These are phyloP conservation scores for Arthrobotrys megalospora DNA, from an alignment of 2,329 filamentous ascomycete species.

Conservation along the genomic window DNA sequence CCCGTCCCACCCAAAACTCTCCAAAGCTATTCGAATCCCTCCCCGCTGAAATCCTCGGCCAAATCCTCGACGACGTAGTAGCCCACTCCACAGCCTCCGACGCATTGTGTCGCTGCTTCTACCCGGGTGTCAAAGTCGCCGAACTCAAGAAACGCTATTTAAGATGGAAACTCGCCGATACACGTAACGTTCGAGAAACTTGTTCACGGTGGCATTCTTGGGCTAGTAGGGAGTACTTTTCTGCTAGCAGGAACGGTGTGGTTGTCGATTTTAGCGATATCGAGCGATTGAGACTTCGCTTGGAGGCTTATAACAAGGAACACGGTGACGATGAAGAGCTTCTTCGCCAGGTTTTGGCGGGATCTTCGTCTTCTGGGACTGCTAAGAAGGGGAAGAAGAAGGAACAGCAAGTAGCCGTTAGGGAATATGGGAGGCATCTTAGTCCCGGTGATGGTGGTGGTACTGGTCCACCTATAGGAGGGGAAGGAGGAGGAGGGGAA, in stretches of 20 bases:
- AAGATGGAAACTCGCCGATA: slow-evolving; percentile 54
- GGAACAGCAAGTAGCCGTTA: neutral
- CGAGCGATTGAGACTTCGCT: slow-evolving; percentile 31
- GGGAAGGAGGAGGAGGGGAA: slow-evolving; percentile 2
- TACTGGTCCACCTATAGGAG: neutral
- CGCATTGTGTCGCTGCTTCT: slow-evolving; percentile 56
- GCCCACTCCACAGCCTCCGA: slow-evolving; percentile 42
- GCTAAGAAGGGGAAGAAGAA: neutral
- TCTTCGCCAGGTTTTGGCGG: slow-evolving; percentile 7
- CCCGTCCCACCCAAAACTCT: slow-evolving; percentile 53
- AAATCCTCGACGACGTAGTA: slow-evolving; percentile 58
- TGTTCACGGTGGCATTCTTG: slow-evolving; percentile 60
- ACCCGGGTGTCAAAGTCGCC: slow-evolving; percentile 53
- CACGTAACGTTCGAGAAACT: slow-evolving; percentile 42
- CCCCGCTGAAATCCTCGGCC: slow-evolving; percentile 50
- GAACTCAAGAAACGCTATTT: slow-evolving; percentile 55
- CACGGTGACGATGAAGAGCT: slow-evolving; percentile 50
- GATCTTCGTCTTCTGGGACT: slow-evolving; percentile 7
- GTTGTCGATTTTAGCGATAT: slow-evolving; percentile 60
- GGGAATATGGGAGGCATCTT: slow-evolving; percentile 12
- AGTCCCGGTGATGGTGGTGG: too few relatives aligned
- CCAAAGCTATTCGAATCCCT: slow-evolving; percentile 49
- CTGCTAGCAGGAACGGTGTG: slow-evolving; percentile 44
- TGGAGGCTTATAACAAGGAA: slow-evolving; percentile 55
- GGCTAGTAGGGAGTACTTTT: slow-evolving; percentile 59